Percentiles rank a stretch among this genome's conserved stretches.
These are phyloP conservation scores for Debaryomyces nepalensis DNA, from an alignment of 1,139 yeast genomes.

Conservation along the genomic window DNA sequence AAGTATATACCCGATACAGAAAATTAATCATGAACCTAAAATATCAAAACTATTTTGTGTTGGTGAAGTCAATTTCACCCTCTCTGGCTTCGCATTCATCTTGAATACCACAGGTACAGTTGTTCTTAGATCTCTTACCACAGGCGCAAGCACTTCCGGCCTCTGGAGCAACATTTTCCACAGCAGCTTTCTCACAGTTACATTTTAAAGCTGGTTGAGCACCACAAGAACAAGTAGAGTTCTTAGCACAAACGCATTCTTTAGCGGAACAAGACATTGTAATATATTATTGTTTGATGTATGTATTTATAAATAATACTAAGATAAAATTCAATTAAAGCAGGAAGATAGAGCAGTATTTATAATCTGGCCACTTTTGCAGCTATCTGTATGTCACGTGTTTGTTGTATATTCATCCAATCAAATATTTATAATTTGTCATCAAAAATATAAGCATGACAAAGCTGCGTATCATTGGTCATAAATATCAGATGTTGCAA, in stretches of 20 bases:
- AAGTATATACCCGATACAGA: too few relatives aligned
- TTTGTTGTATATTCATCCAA: background rate
- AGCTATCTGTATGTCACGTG: slow-evolving; percentile 4
- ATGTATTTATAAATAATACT: background rate
- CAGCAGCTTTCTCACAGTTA: slow-evolving; percentile 46
- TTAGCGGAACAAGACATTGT: slow-evolving; percentile 50
- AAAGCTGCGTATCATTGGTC: background rate
- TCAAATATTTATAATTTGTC: slow-evolving; percentile 4
- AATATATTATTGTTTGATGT: background rate
- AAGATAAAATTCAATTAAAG: too few relatives aligned
- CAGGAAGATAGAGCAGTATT: background rate
- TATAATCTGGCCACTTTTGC: background rate
- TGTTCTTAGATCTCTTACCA: slow-evolving; percentile 47
- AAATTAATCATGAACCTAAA: too few relatives aligned
- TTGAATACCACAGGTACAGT: slow-evolving; percentile 49
- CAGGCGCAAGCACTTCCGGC: slow-evolving; percentile 48
- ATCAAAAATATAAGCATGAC: background rate
- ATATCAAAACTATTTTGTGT: slow-evolving; percentile 27
- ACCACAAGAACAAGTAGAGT: slow-evolving; percentile 57
- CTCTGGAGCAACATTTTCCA: slow-evolving; percentile 46
- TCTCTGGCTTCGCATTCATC: slow-evolving; percentile 50
- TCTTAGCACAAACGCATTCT: slow-evolving; percentile 52
- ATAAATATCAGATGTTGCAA: background rate
- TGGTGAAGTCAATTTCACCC: slow-evolving; percentile 52
- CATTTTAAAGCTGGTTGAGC: slow-evolving; percentile 52